Percentiles rank a stretch among this genome's conserved stretches.
Evolutionary conservation across 1,284 basidiomycete species (phyloP).

Genomic region (Tylopilus orsonianus): DNA sequence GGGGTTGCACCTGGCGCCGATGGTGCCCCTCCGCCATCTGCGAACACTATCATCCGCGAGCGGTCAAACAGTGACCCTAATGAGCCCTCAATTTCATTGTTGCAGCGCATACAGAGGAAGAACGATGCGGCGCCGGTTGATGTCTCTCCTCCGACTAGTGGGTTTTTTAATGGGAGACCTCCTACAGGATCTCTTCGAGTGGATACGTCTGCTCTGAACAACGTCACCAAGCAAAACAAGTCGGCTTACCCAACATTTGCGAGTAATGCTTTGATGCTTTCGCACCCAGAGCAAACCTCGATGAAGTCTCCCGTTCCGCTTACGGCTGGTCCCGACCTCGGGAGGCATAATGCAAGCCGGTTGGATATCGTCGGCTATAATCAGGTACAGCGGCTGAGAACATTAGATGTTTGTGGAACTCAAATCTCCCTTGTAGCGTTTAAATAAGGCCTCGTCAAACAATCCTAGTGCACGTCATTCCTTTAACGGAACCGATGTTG

Average conservation of each 20-base stretch:
- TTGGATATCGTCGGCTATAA: slow-evolving; percentile 70
- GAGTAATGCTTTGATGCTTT: slow-evolving; percentile 67
- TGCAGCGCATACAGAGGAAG: slow-evolving; percentile 71
- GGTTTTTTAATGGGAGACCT: slow-evolving; percentile 58
- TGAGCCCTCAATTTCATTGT: slow-evolving; percentile 64
- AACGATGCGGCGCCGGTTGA: slow-evolving; percentile 55
- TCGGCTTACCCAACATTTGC: slow-evolving; percentile 78
- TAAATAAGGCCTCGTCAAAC: slow-evolving; percentile 49
- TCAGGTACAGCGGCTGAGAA: slow-evolving; percentile 47
- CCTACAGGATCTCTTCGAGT: slow-evolving; percentile 66
- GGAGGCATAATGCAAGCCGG: slow-evolving; percentile 65
- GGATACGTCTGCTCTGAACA: slow-evolving; percentile 66
- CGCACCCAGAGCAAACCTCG: slow-evolving; percentile 56
- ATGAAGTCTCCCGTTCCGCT: slow-evolving; percentile 73
- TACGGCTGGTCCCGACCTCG: slow-evolving; percentile 79
- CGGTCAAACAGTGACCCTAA: slow-evolving; percentile 81
- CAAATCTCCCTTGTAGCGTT: slow-evolving; percentile 38
- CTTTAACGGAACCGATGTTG: slow-evolving; percentile 67
- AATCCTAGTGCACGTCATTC: slow-evolving; percentile 66
- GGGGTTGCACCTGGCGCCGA: slow-evolving; percentile 54
- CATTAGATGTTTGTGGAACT: slow-evolving; percentile 7
- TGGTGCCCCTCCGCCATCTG: slow-evolving; percentile 47
- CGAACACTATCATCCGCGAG: slow-evolving; percentile 54
- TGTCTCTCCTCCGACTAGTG: slow-evolving; percentile 39
- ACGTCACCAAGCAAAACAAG: slow-evolving; percentile 72